Percentiles rank a stretch among this genome's conserved stretches.
Conservation (phyloP, 768 basidiomycete genomes). For the Rhodosporidiobolus sp. region DNA sequence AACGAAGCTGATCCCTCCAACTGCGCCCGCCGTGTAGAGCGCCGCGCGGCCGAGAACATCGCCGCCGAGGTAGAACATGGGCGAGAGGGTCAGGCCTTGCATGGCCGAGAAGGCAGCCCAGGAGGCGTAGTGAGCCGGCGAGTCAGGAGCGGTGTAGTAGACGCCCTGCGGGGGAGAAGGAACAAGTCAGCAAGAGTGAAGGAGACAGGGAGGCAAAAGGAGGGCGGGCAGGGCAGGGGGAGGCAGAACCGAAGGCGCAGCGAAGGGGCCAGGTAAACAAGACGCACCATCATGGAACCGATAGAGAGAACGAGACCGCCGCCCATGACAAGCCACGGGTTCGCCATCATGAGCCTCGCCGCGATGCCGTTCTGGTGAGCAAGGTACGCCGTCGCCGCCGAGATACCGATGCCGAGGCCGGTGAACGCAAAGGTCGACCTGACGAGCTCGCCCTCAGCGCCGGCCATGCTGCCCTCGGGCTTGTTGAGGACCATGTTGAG, state of each 20-base stretch:
- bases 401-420: conserved; percentile 70
- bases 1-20: conserved; percentile 70
- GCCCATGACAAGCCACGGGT: conserved; percentile 44
- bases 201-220: not conserved
- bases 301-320: conserved; percentile 59
- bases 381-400: conserved; percentile 64
- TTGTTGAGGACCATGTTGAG: conserved; percentile 41
- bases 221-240: too few relatives aligned
- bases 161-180: conserved; percentile 55
- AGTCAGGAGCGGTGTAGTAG: conserved; percentile 73
- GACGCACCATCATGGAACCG: conserved; percentile 66
- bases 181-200: not conserved
- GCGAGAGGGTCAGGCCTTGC: conserved; percentile 80
- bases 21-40: conserved; percentile 72
- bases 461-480: conserved; percentile 27
- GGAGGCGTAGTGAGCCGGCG: conserved; percentile 60
- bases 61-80: conserved; percentile 82
- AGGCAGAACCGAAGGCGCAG: too few relatives aligned
- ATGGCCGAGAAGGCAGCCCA: conserved; percentile 64
- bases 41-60: conserved; percentile 82
- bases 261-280: too few relatives aligned
- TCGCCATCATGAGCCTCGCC: conserved; percentile 35
- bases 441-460: conserved; percentile 26
- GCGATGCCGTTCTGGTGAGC: conserved; percentile 31
- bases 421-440: conserved; percentile 60